Base-by-base conservation (phyloP, 129 eudicot species). In the Flaveria brownii region DNA sequence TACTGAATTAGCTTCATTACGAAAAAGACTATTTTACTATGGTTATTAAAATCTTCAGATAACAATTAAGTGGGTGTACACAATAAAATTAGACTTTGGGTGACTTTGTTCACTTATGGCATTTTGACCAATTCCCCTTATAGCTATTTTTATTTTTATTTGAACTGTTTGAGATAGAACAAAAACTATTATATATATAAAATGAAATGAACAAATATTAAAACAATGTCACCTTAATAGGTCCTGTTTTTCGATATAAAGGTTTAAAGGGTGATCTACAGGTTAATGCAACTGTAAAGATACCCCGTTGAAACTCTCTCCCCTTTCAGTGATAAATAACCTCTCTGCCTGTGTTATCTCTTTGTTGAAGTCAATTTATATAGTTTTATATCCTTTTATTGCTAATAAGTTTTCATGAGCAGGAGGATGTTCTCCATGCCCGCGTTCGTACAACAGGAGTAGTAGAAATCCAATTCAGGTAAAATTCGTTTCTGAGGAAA, bases 381-480 rank as follows among this genome's bases (percentile, higher is more conserved):
- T 78, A 18, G 14, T 26, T 20, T 20, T 56, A 11, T 64, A 33
- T 65, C 61, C 18, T 70, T 36, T 13, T 20, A 46, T 43, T 80
- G 39, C 68, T 69, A 57, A 72, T 23, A 51, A 61, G 20, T 57
- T 73, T 45, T 43, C 49, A 56, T 80, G 76, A 74, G 70, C 90
- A 94, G 98, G 98, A 94, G 77, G 98, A 94, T 89, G 96, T 94
- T 86, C 98, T 94, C 43, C 84, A 87, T 84, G 98, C 98, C 15
- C 90, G 98, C 68, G 91, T 94, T 80, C 97, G 97, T 59, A 94
- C 98, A 57, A 91, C 97, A 33, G 97, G 98, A 66, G 98, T 94
- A 51, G 98, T 94, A 28, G 98, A 94, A 89, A 94, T 91, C 75
- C 98, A 94, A 68, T 94, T 94, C 93, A 91, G 98, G 98, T 91